Evolutionary conservation across 805 yeast genomes (phyloP), one percentile per base, ranked within the genome.

Genomic region (Candida sithepensis): DNA sequence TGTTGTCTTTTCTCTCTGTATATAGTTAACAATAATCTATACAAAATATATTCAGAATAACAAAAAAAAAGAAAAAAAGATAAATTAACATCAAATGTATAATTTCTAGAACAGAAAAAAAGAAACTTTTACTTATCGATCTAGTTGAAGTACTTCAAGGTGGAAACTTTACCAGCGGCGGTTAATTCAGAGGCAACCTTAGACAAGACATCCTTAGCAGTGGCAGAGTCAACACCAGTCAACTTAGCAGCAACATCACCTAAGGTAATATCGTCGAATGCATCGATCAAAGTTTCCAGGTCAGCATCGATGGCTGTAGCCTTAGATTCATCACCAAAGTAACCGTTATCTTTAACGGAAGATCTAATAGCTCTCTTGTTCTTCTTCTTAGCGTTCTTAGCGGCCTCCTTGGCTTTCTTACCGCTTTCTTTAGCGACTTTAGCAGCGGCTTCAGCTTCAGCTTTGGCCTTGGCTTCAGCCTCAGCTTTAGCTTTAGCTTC

Each of bases 341-440:
- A 89, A 49, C 77, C 86, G 58, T 76, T 81, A 39, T 88, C 97
- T 77, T 91, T 89, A 56, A 82, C 88, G 49, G 90, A 75, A 59
- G 72, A 70, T 80, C 98, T 88, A 56, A 94, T 53, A 45, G 63
- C 51, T 56, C 71, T 61, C 68, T 67, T 67, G 48, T 64, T 65
- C 87, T 94, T 94, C 96, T 94, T 94, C 79, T 89, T 91, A 45
- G 97, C 97, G 59, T 87, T 88, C 79, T 94, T 96, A 67, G 96
- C 96, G 59, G 92, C 85, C 78, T 92, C 96, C 79, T 92, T 92
- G 61, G 89, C 84, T 68, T 84, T 82, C 69, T 84, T 88, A 63
- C 85, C 77, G 53, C 77, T 79, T 48, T 74, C 79, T 65, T 81
- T 81, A 24, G 80, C 75, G 44, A 73, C 67, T 52, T 83, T 81